Conservation (phyloP, 352 stramenopile species). For the Saprolegnia diclina region DNA sequence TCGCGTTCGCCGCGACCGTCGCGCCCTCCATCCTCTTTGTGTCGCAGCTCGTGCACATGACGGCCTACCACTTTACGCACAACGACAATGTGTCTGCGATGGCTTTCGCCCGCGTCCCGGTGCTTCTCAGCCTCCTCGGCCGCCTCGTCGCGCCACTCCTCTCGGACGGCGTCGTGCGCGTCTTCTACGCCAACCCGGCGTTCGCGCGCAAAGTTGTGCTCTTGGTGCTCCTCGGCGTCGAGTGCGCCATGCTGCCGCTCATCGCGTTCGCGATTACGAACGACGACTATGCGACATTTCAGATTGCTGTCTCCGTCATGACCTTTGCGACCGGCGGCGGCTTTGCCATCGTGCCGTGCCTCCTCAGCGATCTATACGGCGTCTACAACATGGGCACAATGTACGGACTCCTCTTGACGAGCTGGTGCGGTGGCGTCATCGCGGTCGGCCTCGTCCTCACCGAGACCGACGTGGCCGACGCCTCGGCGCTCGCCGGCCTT, state of each 20-base stretch:
- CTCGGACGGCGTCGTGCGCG: slow-evolving; percentile 19
- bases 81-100: not conserved
- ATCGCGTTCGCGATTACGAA: not conserved
- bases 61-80: not conserved
- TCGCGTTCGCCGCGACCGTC: slow-evolving; percentile 9
- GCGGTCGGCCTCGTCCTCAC: slow-evolving; percentile 22
- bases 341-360: slow-evolving; percentile 25
- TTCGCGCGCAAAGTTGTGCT: slow-evolving; percentile 24
- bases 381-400: slow-evolving; percentile 29
- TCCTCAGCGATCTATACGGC: slow-evolving; percentile 31
- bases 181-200: slow-evolving; percentile 28
- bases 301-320: not conserved
- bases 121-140: not conserved
- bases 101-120: not conserved
- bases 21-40: not conserved
- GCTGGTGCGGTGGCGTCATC: slow-evolving; percentile 22
- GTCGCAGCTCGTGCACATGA: not conserved
- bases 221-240: not conserved
- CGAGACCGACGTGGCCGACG: not conserved
- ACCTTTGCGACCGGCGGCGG: slow-evolving; percentile 24
- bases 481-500: not conserved
- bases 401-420: slow-evolving; percentile 27
- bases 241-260: not conserved
- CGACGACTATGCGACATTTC: not conserved
- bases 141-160: slow-evolving; percentile 8